Evolutionary conservation across 2,329 filamentous ascomycete species (phyloP).

Genomic region (Diaporthe destruens): DNA sequence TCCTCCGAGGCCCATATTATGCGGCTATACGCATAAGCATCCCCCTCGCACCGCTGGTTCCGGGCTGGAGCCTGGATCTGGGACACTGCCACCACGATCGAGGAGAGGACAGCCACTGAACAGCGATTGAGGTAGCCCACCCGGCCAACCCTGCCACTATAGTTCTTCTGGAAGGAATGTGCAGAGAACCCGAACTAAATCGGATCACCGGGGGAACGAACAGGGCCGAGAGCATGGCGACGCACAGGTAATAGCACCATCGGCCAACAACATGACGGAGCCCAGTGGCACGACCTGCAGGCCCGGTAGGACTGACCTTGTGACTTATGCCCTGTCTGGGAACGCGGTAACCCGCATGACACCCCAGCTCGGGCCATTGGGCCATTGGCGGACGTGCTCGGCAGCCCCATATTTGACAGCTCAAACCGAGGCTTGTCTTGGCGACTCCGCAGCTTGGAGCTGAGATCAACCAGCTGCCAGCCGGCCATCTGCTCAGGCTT

Average conservation of each 20-base stretch:
- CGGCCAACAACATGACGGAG: conserved; percentile 23
- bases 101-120: background rate
- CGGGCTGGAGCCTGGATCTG: background rate
- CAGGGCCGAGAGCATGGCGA: background rate
- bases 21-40: background rate
- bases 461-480: background rate
- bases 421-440: conserved; percentile 28
- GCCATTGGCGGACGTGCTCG: conserved; percentile 14
- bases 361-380: conserved; percentile 21
- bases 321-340: conserved; percentile 26
- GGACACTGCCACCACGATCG: background rate
- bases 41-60: background rate
- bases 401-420: conserved; percentile 28
- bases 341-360: conserved; percentile 25
- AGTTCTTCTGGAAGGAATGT: background rate
- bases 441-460: conserved; percentile 24
- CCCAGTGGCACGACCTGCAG: conserved; percentile 8
- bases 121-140: conserved; percentile 12
- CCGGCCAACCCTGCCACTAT: background rate
- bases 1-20: conserved; percentile 15
- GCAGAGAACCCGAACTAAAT: background rate
- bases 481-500: background rate
- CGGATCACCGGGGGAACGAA: too few relatives aligned
- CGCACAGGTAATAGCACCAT: background rate
- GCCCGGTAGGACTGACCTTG: background rate